Evolutionary conservation across 352 stramenopile species (phyloP).

Genomic region (Paralagenidium karlingii): DNA sequence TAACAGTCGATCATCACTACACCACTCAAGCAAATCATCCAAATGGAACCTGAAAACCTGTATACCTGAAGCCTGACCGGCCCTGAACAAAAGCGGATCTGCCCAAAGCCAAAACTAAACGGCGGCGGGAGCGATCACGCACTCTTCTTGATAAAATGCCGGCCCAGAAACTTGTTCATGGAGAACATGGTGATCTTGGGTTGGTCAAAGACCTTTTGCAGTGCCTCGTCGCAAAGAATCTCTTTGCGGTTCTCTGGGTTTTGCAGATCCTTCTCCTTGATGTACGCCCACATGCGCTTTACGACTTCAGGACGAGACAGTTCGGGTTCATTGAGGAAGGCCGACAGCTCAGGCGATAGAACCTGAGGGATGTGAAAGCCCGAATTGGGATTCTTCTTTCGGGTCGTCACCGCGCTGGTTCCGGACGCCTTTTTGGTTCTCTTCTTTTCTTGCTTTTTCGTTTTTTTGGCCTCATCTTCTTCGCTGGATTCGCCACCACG

Average conservation of each 20-base stretch:
- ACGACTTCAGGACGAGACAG: constrained; percentile 9
- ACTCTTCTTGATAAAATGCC: constrained; percentile 15
- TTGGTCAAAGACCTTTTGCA: constrained; percentile 11
- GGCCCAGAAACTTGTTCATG: constrained; percentile 17
- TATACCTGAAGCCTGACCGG: neutral
- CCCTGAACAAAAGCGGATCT: constrained; percentile 1
- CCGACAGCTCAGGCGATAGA: constrained; percentile 8
- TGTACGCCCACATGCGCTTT: constrained; percentile 20
- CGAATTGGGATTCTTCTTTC: constrained; percentile 5
- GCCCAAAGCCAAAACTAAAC: constrained; percentile 1
- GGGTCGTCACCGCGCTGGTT: too few relatives aligned
- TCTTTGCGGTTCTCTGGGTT: constrained; percentile 17
- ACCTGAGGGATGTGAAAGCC: constrained; percentile 5
- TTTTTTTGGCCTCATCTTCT: constrained; percentile 46
- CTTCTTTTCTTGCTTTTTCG: too few relatives aligned
- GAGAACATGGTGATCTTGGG: constrained; percentile 15
- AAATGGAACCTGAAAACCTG: neutral
- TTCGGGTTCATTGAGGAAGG: constrained; percentile 4
- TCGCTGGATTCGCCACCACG: constrained; percentile 70
- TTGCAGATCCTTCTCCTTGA: constrained; percentile 17
- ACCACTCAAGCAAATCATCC: too few relatives aligned
- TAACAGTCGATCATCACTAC: too few relatives aligned
- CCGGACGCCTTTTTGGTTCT: too few relatives aligned
- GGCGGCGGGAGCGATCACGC: neutral
- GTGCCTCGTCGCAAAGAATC: constrained; percentile 18